Evolutionary conservation across 2,329 filamentous ascomycete genomes (phyloP), one percentile per base, ranked within the genome.

Genomic region (Plenodomus biglobosus): DNA sequence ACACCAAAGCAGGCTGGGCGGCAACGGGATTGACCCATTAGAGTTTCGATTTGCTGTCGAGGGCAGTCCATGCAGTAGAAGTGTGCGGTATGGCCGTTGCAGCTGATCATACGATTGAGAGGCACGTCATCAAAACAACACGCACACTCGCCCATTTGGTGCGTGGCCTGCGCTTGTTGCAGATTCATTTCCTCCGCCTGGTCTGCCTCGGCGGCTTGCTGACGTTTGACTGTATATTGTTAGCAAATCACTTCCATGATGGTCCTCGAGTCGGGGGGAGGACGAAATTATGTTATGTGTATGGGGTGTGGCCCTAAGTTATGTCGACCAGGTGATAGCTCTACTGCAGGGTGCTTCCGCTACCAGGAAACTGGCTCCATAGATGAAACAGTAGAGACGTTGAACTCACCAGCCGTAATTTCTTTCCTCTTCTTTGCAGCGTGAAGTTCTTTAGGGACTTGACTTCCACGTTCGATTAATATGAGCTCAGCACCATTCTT

Each of bases 111-210:
- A 40, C 84, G 80, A 57, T 88, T 88, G 38, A 84, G 69, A 1
- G 87, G 79, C 41, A 78, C 77, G 3, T 90, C 84, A 6, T 77
- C 76, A 61, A 81, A 94, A 69, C 90, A 95, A 62, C 88, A 90
- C 37, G 78, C 80, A 58, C 75, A 95, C 57, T 92, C 88, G 10
- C 76, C 70, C 35, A 86, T 75, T 16, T 80, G 76, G 1, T 84
- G 56, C 17, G 55, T 56, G 35, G 44, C 49, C 15, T 56, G 44
- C 15, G 69, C 67, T 42, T 43, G 42, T 10, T 50, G 39, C 13
- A 72, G 49, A 39, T 77, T 76, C 16, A 62, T 58, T 27, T 69
- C 56, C 55, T 77, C 75, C 2, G 50, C 50, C 20, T 50, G 46
- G 34, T 57, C 40, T 17, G 49, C 47, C 36, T 65, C 52, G 46